Conservation (phyloP, 192 early-diverging fungal genomes). For the Coemansia javaensis region DNA sequence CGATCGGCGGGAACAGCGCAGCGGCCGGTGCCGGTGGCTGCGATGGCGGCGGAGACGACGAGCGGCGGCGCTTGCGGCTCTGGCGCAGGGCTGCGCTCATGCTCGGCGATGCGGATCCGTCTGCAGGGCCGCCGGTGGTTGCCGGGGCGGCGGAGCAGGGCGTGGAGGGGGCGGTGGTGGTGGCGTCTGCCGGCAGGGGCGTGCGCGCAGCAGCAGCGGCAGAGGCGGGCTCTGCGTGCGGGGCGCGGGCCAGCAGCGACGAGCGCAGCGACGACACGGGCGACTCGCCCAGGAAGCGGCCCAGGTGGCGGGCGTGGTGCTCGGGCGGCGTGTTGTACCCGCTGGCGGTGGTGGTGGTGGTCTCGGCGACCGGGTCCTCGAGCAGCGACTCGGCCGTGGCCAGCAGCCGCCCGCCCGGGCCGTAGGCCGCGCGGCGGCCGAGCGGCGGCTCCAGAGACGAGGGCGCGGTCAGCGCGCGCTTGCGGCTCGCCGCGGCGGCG, state of each 20-base stretch:
- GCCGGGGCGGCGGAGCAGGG: background rate
- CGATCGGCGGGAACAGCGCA: conserved; percentile 33
- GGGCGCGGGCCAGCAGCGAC: conserved; percentile 23
- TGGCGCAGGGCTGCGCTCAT: conserved; percentile 13
- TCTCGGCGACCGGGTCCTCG: conserved; percentile 18
- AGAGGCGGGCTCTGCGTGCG: background rate
- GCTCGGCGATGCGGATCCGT: conserved; percentile 13
- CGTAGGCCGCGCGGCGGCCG: conserved; percentile 6
- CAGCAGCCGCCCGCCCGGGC: conserved; percentile 4
- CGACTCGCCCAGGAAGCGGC: conserved; percentile 30
- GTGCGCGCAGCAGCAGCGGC: background rate
- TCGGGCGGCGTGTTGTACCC: conserved; percentile 17
- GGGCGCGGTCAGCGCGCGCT: conserved; percentile 47
- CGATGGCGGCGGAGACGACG: conserved; percentile 8
- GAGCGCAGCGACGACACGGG: conserved; percentile 49
- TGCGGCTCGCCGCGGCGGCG: conserved; percentile 20
- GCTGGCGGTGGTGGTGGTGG: background rate
- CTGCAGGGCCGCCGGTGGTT: background rate
- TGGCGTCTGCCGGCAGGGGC: conserved; percentile 2
- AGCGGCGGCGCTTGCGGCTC: conserved; percentile 34
- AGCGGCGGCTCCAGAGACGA: conserved; percentile 39
- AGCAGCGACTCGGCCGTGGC: conserved; percentile 12
- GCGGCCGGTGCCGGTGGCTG: conserved; percentile 3
- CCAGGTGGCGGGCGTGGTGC: conserved; percentile 18
- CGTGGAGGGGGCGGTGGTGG: background rate